These are phyloP conservation scores for Zymoseptoria crescenta DNA, from an alignment of 2,329 filamentous ascomycete genomes.

Conservation along the genomic window DNA sequence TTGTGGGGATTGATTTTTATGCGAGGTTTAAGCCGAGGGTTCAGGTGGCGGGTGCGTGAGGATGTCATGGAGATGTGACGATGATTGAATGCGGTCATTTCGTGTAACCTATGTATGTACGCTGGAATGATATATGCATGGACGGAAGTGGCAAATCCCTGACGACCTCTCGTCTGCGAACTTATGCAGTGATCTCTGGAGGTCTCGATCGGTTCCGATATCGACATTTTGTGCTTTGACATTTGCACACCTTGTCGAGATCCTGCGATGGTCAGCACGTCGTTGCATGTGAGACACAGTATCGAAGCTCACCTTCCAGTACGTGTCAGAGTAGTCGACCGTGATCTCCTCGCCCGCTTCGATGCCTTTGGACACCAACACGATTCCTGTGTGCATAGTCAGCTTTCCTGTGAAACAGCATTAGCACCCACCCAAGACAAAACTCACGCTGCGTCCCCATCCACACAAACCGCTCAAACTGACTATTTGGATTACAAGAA, in stretches of 20 bases:
- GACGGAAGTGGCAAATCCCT: neutral
- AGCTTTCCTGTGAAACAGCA: neutral
- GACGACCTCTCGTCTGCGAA: neutral
- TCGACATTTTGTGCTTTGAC: constrained; percentile 46
- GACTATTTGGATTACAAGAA: constrained; percentile 50
- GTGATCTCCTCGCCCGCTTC: constrained; percentile 47
- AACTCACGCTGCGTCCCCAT: constrained; percentile 39
- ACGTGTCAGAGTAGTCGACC: constrained; percentile 52
- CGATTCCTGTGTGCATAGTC: constrained; percentile 30
- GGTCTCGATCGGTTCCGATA: constrained; percentile 27
- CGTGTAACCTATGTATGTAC: neutral
- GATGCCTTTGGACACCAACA: constrained; percentile 50
- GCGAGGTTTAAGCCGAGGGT: constrained; percentile 34
- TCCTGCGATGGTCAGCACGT: constrained; percentile 21
- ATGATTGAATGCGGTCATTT: neutral
- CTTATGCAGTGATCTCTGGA: constrained; percentile 5
- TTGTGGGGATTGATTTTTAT: constrained; percentile 41
- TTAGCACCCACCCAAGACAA: too few relatives aligned
- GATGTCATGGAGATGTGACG: too few relatives aligned
- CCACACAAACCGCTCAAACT: constrained; percentile 52
- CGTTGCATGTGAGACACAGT: neutral
- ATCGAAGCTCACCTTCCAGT: constrained; percentile 38
- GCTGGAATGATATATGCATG: neutral
- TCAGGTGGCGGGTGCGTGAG: neutral
- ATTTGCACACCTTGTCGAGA: constrained; percentile 48